Percentiles rank a stretch among this genome's conserved stretches.
Conservation (phyloP, 352 stramenopile species). For the Phytophthora parvispora region DNA sequence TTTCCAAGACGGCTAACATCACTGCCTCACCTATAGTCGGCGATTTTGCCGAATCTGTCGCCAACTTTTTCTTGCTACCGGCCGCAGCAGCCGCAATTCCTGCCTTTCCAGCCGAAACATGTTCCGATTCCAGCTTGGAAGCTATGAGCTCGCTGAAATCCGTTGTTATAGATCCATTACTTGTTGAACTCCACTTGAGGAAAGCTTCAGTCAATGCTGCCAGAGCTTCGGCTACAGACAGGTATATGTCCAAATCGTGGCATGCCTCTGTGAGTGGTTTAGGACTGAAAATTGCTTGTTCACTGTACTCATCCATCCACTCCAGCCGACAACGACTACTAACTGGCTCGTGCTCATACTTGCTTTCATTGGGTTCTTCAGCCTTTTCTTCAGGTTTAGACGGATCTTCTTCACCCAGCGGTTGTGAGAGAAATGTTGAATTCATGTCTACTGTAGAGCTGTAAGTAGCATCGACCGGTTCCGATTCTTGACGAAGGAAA, state of each 20-base stretch:
- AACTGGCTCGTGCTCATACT: not conserved
- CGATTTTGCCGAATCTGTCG: constrained; percentile 25
- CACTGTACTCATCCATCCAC: constrained; percentile 59
- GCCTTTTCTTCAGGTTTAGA: constrained; percentile 3
- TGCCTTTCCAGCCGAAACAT: constrained; percentile 10
- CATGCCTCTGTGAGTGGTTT: constrained; percentile 36
- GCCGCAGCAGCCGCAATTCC: constrained; percentile 5
- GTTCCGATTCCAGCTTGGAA: constrained; percentile 10
- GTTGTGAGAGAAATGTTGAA: constrained; percentile 7
- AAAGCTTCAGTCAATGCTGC: constrained; percentile 40
- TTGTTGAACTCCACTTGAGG: constrained; percentile 45
- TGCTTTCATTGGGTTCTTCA: constrained; percentile 5
- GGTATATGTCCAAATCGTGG: constrained; percentile 50
- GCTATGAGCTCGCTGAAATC: constrained; percentile 44
- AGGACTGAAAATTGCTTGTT: constrained; percentile 39
- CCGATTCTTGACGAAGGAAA: constrained; percentile 32
- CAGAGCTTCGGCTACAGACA: constrained; percentile 41
- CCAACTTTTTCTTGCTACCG: constrained; percentile 55
- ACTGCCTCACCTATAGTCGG: constrained; percentile 36
- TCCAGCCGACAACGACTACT: constrained; percentile 50
- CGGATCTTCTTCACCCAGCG: constrained; percentile 15
- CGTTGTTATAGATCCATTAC: not conserved
- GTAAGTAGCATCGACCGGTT: constrained; percentile 7
- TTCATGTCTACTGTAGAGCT: not conserved
- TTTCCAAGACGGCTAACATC: constrained; percentile 42